phyloP scores from a whole-genome alignment of 768 basidiomycete genomes.

The Daedaleopsis nitida region DNA sequence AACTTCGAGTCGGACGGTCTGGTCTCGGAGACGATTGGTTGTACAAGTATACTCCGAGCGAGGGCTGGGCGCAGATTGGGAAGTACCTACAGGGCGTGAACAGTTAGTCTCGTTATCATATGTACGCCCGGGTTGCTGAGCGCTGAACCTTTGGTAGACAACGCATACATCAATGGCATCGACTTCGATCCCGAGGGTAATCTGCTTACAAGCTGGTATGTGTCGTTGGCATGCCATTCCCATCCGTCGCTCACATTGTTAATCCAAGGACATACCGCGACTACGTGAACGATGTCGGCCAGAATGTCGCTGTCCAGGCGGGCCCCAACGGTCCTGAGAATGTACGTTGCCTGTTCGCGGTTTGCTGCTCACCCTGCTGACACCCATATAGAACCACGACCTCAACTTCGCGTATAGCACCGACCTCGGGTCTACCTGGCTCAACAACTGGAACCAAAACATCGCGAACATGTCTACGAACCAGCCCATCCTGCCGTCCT shows the following conservation, averaged over 20 bases:
- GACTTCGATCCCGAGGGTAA: constrained; percentile 35
- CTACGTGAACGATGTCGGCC: constrained; percentile 41
- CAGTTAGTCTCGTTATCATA: constrained; percentile 22
- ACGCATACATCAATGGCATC: constrained; percentile 41
- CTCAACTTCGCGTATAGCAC: constrained; percentile 35
- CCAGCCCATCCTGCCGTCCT: constrained; percentile 35
- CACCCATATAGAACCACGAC: constrained; percentile 36
- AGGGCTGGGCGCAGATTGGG: constrained; percentile 34
- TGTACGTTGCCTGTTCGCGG: constrained; percentile 19
- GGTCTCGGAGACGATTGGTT: constrained; percentile 42
- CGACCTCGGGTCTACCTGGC: constrained; percentile 36
- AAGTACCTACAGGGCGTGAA: constrained; percentile 40
- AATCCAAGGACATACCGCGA: constrained; percentile 39
- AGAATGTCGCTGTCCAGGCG: constrained; percentile 40
- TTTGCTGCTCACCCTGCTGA: neutral
- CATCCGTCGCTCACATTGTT: neutral
- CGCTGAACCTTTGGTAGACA: constrained; percentile 25
- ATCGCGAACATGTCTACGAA: constrained; percentile 30
- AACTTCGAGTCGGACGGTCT: constrained; percentile 38
- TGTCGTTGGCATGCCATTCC: neutral
- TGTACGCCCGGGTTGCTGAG: neutral
- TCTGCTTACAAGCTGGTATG: constrained; percentile 36
- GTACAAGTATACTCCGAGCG: constrained; percentile 34
- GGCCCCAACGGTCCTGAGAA: constrained; percentile 43
- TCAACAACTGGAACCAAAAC: constrained; percentile 39